Evolutionary conservation across 2,329 filamentous ascomycete species (phyloP).

Genomic region (Clarireedia homoeocarpa): DNA sequence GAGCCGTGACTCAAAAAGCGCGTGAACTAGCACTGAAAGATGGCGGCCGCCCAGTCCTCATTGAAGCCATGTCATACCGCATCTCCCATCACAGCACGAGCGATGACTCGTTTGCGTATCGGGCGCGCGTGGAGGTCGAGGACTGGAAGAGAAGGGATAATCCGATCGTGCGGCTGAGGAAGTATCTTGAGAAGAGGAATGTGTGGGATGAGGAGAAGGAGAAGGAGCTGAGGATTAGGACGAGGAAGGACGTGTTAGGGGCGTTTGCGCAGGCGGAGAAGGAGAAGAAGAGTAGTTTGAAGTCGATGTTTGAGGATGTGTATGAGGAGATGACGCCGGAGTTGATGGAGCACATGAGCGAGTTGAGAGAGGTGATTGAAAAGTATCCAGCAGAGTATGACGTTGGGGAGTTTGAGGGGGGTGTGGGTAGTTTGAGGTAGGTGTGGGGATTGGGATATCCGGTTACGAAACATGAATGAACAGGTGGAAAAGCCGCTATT

Average conservation of each 20-base stretch:
- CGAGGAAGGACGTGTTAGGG: conserved; percentile 68
- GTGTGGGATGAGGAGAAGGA: conserved; percentile 84
- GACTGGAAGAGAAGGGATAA: conserved; percentile 91
- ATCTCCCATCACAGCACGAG: conserved; percentile 95
- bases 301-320: conserved; percentile 74
- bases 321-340: conserved; percentile 85
- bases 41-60: conserved; percentile 56
- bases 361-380: conserved; percentile 70
- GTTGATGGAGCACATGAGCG: conserved; percentile 62
- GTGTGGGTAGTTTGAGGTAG: conserved; percentile 33
- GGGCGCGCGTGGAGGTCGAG: conserved; percentile 85
- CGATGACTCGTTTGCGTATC: conserved; percentile 94
- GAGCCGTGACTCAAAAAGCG: conserved; percentile 71
- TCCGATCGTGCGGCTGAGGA: conserved; percentile 74
- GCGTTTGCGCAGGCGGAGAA: conserved; percentile 80
- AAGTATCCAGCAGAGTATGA: conserved; percentile 93
- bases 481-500: background rate
- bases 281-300: conserved; percentile 68
- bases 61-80: conserved; percentile 98
- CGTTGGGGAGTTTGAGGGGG: conserved; percentile 65
- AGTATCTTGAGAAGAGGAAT: conserved; percentile 79
- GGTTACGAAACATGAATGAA: background rate
- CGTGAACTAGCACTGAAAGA: conserved; percentile 52
- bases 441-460: too few species aligned
- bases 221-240: conserved; percentile 56